Percentiles rank a stretch among this genome's conserved stretches.
Evolutionary conservation across 345 rosid species (phyloP).

Genomic region (Lepidium didymum): DNA sequence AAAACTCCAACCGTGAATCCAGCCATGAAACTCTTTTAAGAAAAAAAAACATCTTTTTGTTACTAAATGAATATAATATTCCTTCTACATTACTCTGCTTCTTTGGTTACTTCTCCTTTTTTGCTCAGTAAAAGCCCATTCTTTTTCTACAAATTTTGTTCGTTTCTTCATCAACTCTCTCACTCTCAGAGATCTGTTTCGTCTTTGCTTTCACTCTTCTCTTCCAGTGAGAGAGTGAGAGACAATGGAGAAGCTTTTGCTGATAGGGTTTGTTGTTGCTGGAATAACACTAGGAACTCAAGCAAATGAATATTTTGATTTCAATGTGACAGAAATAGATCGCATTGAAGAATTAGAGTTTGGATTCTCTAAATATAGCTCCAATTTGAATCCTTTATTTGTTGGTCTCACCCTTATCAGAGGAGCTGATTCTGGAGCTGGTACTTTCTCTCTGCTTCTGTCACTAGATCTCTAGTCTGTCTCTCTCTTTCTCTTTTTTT

Average conservation of each 20-base stretch:
- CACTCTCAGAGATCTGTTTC: conserved; percentile 13
- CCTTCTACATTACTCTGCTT: neutral
- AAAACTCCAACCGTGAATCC: conserved; percentile 26
- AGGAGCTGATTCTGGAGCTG: conserved; percentile 79
- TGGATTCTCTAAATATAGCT: conserved; percentile 38
- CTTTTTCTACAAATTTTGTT: conserved; percentile 19
- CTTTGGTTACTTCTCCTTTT: neutral
- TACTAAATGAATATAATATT: neutral
- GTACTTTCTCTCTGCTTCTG: conserved; percentile 31
- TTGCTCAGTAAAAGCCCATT: conserved; percentile 7
- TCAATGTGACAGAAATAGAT: conserved; percentile 54
- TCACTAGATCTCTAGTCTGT: conserved; percentile 6
- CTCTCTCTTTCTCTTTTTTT: neutral
- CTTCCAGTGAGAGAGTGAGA: neutral
- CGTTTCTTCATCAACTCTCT: conserved; percentile 18
- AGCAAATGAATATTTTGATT: conserved; percentile 39
- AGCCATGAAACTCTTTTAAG: conserved; percentile 20
- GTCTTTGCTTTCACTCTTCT: too few species aligned
- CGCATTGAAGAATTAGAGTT: conserved; percentile 39
- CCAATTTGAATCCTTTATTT: conserved; percentile 38
- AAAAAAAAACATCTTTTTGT: neutral
- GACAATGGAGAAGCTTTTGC: conserved; percentile 35
- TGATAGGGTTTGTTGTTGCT: conserved; percentile 28
- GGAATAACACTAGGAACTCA: conserved; percentile 25
- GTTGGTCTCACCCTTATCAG: conserved; percentile 86